Evolutionary conservation across 225 moss, liverwort and hornwort species (phyloP).

Genomic region (Polytrichum formosum): DNA sequence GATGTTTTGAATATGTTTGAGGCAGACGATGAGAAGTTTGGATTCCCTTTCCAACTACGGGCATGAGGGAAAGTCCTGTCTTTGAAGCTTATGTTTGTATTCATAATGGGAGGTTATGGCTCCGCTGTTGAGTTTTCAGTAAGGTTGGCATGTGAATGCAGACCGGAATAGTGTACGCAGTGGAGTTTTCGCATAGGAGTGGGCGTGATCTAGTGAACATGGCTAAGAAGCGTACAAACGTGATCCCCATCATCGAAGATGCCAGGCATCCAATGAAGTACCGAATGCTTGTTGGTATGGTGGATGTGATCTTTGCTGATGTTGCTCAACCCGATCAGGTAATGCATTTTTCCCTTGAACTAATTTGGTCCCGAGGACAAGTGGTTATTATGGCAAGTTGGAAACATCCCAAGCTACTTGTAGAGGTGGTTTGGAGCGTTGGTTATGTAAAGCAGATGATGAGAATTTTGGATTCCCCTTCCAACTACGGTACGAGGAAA

Average conservation of each 20-base stretch:
- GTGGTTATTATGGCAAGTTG: too few species aligned
- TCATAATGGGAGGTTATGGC: rapidly evolving
- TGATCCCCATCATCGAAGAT: constrained; percentile 91
- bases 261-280: constrained; percentile 82
- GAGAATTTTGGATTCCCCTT: constrained; percentile 66
- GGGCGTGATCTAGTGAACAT: constrained; percentile 88
- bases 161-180: constrained; percentile 79
- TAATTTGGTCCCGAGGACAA: too few species aligned
- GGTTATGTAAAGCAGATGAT: constrained; percentile 38
- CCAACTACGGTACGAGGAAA: constrained; percentile 52
- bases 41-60: constrained; percentile 62
- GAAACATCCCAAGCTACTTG: too few species aligned
- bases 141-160: not conserved
- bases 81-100: constrained; percentile 38
- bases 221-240: constrained; percentile 88
- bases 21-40: constrained; percentile 54
- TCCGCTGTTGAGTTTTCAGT: too few species aligned
- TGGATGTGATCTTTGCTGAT: constrained; percentile 86
- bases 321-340: constrained; percentile 95
- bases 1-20: not conserved
- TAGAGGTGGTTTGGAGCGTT: not conserved
- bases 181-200: constrained; percentile 82
- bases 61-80: constrained; percentile 49
- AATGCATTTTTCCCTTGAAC: not conserved
- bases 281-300: constrained; percentile 95